These are phyloP conservation scores for Coprinopsis strossmayeri DNA, from an alignment of 768 basidiomycete genomes.

Conservation along the genomic window DNA sequence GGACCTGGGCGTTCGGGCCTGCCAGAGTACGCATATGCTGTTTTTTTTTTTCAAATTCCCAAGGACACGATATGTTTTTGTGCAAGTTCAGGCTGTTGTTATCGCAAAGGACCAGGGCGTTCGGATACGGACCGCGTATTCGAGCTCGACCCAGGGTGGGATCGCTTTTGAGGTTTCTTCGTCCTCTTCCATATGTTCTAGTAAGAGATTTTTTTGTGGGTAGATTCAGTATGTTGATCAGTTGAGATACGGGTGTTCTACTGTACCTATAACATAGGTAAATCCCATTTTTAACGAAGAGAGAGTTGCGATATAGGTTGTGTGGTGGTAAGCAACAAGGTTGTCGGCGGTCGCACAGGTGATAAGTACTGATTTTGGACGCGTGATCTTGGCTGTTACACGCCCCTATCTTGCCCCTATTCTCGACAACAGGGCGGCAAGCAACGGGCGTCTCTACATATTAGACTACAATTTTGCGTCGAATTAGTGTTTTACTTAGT, in stretches of 20 bases:
- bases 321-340: not conserved
- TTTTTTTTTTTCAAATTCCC: not conserved
- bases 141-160: constrained; percentile 88
- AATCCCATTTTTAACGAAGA: constrained; percentile 28
- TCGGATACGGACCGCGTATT: constrained; percentile 61
- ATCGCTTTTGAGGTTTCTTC: constrained; percentile 64
- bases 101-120: not conserved
- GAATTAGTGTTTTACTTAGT: no score
- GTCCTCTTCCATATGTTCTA: constrained; percentile 96
- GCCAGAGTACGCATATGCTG: constrained; percentile 80
- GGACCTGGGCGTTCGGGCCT: constrained; percentile 54
- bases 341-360: no score
- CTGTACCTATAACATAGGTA: constrained; percentile 52
- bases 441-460: no score
- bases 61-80: not conserved
- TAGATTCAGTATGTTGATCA: not conserved
- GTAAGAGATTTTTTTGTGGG: not conserved
- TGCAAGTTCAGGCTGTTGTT: not conserved
- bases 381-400: no score
- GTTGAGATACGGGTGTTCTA: not conserved
- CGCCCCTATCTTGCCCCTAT: no score
- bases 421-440: no score
- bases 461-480: no score
- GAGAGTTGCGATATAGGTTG: not conserved
- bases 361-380: no score